Evolutionary conservation across 2,329 filamentous ascomycete genomes (phyloP).

Genomic region (Cladophialophora psammophila): DNA sequence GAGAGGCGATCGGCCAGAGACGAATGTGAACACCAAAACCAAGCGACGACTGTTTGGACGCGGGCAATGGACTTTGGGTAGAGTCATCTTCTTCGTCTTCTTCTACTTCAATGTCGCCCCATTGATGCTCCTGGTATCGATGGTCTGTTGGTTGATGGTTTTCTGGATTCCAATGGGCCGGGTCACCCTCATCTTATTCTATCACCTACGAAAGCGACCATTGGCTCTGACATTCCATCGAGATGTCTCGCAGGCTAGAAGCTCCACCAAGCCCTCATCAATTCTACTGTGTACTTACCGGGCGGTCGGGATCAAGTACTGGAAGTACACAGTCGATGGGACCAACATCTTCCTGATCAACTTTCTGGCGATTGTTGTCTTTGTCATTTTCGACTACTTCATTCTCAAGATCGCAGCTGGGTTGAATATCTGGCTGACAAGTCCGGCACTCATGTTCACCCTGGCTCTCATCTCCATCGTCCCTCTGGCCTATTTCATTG

Average conservation of each 20-base stretch:
- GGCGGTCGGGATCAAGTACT: constrained; percentile 91
- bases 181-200: constrained; percentile 85
- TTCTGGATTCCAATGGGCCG: constrained; percentile 99
- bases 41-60: constrained; percentile 93
- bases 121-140: constrained; percentile 81
- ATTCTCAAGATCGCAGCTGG: constrained; percentile 74
- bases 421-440: constrained; percentile 76
- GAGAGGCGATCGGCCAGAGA: constrained; percentile 57
- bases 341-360: constrained; percentile 99
- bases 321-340: constrained; percentile 98
- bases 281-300: constrained; percentile 97
- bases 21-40: constrained; percentile 51
- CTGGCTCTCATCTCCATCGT: constrained; percentile 90
- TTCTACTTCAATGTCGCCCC: constrained; percentile 94
- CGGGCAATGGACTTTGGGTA: constrained; percentile 92
- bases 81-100: constrained; percentile 94
- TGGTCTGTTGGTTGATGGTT: constrained; percentile 92
- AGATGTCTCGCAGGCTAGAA: constrained; percentile 76
- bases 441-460: constrained; percentile 84
- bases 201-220: constrained; percentile 90
- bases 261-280: constrained; percentile 75
- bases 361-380: constrained; percentile 88
- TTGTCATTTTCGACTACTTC: constrained; percentile 92
- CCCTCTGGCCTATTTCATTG: constrained; percentile 96
- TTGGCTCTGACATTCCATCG: constrained; percentile 92